Evolutionary conservation across 441 rosid species (phyloP), one percentile per base, ranked within the genome.

Genomic region (Gossypium aridum): DNA sequence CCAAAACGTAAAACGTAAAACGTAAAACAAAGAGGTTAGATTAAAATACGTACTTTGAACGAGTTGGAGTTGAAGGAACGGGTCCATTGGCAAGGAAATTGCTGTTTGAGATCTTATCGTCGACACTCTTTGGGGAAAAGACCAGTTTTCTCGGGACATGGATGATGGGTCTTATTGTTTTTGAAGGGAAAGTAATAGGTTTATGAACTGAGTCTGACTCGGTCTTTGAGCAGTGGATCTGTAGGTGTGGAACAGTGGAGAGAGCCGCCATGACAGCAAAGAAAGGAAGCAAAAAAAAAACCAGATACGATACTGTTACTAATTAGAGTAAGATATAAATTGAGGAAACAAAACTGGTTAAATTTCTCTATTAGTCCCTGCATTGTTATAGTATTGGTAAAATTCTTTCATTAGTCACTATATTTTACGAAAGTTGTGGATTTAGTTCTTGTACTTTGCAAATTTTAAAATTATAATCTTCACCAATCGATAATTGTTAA

Each of bases 201-300:
- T 28, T 62, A 43, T 25, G 19, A 61, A 31, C 3, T 62, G 31
- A 62, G 43, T 51, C 70, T 17, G 62, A 49, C 0, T 61, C 56
- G 4, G 62, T 7, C 62, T 45, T 49, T 23, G 61, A 28, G 76
- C 68, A 62, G 59, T 31, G 51, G 17, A 73, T 49, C 5, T 43
- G 61, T 3, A 51, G 49, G 60, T 51, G 23, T 13, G 31, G 47
- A 45, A 17, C 10, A 10, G 66, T 39, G 1, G 62, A 73, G 23
- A 49, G 53, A 25, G 76, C 70, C 69, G 76, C 76, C 76, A 73
- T 73, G 17, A 19, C 7, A 34, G 34, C 13, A 26, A 8, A 14
- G 25, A 31, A 31, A 0, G 19, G 17, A 22, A 55, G n/a, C 3
- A 39, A 10, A 4, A 39, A 3, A 7, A 47, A 16, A 7, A 34